A percentile compares a stretch with the other conserved stretches of the same genome.
Evolutionary conservation across 2,329 filamentous ascomycete species (phyloP).

Genomic region (Lachnellula arida): DNA sequence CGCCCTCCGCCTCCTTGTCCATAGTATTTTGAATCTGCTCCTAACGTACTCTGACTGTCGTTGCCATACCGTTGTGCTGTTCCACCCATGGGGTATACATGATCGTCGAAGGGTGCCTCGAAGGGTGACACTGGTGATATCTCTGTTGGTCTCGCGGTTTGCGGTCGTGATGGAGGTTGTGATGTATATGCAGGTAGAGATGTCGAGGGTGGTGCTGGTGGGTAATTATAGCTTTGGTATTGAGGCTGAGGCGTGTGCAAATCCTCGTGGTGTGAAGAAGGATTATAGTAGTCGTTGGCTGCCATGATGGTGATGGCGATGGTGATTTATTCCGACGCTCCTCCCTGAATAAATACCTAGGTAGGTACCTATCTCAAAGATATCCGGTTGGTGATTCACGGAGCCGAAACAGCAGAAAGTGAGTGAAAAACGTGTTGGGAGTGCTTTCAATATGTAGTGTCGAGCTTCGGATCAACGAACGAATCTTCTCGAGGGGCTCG

Average conservation of each 20-base stretch:
- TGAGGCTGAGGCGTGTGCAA: conserved; percentile 7
- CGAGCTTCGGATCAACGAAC: neutral
- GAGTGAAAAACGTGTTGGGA: neutral
- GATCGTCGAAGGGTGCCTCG: conserved; percentile 63
- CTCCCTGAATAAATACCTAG: neutral
- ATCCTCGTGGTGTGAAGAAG: conserved; percentile 16
- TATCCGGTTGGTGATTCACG: neutral
- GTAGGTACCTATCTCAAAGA: neutral
- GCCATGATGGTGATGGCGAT: conserved; percentile 19
- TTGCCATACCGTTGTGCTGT: conserved; percentile 21
- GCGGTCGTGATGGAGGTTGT: conserved; percentile 19
- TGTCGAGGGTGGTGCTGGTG: conserved; percentile 10
- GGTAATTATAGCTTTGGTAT: conserved; percentile 10
- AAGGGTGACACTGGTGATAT: conserved; percentile 48
- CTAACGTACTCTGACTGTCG: conserved; percentile 33
- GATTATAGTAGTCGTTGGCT: conserved; percentile 29
- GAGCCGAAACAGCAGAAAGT: conserved; percentile 6
- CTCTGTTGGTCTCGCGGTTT: conserved; percentile 12
- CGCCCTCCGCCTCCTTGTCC: conserved; percentile 39
- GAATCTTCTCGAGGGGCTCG: neutral
- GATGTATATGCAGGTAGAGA: conserved; percentile 25
- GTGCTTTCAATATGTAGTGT: conserved; percentile 4
- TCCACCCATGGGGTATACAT: conserved; percentile 53
- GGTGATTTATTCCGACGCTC: neutral
- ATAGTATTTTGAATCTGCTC: conserved; percentile 56